Conservation (phyloP, 495 filamentous ascomycete genomes). For the Hypoxylon trugodes region DNA sequence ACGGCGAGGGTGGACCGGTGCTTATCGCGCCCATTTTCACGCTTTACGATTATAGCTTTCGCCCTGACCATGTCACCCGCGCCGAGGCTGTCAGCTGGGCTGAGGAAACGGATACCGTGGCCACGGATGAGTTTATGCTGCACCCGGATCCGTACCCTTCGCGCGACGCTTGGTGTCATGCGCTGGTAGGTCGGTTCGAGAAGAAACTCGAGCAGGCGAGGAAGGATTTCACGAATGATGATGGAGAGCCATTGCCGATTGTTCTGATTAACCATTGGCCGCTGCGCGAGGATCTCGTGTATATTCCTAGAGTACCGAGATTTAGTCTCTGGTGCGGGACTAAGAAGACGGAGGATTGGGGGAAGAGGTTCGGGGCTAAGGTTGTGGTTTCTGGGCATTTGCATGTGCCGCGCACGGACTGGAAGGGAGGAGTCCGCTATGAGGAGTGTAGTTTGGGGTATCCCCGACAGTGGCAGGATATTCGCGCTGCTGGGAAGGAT, state of each 20-base stretch:
- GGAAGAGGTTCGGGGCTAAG: slow-evolving; percentile 42
- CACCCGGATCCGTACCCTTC: slow-evolving; percentile 44
- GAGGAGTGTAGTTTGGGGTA: slow-evolving; percentile 49
- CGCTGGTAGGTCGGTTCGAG: slow-evolving; percentile 34
- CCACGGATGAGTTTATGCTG: slow-evolving; percentile 47
- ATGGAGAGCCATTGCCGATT: no score
- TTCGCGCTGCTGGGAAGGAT: slow-evolving; percentile 29
- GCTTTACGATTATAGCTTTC: slow-evolving; percentile 50
- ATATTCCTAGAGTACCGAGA: slow-evolving; percentile 43
- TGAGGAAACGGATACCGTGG: slow-evolving; percentile 43
- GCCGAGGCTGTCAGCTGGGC: slow-evolving; percentile 44
- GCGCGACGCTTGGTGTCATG: slow-evolving; percentile 44
- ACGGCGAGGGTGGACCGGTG: slow-evolving; percentile 37
- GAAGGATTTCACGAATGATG: no score
- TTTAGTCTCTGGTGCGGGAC: slow-evolving; percentile 50
- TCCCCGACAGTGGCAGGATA: slow-evolving; percentile 46
- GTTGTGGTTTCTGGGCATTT: slow-evolving; percentile 47
- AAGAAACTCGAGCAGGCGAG: slow-evolving; percentile 20
- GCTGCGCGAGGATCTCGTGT: slow-evolving; percentile 47
- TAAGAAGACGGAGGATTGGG: slow-evolving; percentile 45
- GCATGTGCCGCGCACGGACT: slow-evolving; percentile 48
- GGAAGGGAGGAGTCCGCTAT: slow-evolving; percentile 45
- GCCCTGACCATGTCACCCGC: slow-evolving; percentile 39
- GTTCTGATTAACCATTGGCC: slow-evolving; percentile 48
- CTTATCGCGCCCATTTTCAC: slow-evolving; percentile 45